Conservation (phyloP, 768 basidiomycete genomes). For the Scleroderma citrinum region DNA sequence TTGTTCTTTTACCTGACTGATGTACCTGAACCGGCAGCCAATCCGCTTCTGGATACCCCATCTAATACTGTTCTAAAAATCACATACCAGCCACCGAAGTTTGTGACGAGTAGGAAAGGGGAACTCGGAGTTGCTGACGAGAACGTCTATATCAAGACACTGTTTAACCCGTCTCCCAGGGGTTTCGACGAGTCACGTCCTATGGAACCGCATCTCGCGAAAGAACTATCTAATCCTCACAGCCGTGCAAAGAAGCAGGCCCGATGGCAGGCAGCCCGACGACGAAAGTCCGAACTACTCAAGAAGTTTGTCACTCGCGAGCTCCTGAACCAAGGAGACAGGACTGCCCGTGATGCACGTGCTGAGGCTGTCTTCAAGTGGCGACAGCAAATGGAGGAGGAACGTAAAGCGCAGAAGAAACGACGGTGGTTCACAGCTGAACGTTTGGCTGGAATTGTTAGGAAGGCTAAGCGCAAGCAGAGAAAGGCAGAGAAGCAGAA, state of each 20-base stretch:
- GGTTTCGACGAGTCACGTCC: conserved; percentile 49
- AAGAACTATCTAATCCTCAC: conserved; percentile 78
- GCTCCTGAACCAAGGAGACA: conserved; percentile 51
- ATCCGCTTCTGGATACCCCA: conserved; percentile 55
- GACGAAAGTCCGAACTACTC: conserved; percentile 43
- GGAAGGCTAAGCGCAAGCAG: conserved; percentile 34
- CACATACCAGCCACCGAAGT: conserved; percentile 62
- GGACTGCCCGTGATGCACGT: conserved; percentile 54
- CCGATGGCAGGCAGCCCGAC: conserved; percentile 61
- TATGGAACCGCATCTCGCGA: conserved; percentile 57
- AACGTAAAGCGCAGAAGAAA: conserved; percentile 57
- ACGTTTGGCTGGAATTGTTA: conserved; percentile 33
- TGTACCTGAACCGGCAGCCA: conserved; percentile 14
- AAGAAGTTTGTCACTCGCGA: conserved; percentile 50
- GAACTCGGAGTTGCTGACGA: conserved; percentile 43
- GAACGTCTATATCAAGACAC: conserved; percentile 53
- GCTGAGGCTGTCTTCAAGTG: conserved; percentile 76
- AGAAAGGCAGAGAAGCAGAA: conserved; percentile 41
- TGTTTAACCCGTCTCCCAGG: conserved; percentile 34
- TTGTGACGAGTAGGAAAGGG: conserved; percentile 30
- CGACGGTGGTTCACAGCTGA: conserved; percentile 40
- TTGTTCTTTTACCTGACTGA: background rate
- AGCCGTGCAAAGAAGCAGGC: conserved; percentile 76
- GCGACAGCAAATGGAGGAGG: conserved; percentile 51
- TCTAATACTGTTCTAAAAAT: conserved; percentile 56